Evolutionary conservation across 106 monocot species (phyloP), one percentile per base, ranked within the genome.

Genomic region (Allium fistulosum): DNA sequence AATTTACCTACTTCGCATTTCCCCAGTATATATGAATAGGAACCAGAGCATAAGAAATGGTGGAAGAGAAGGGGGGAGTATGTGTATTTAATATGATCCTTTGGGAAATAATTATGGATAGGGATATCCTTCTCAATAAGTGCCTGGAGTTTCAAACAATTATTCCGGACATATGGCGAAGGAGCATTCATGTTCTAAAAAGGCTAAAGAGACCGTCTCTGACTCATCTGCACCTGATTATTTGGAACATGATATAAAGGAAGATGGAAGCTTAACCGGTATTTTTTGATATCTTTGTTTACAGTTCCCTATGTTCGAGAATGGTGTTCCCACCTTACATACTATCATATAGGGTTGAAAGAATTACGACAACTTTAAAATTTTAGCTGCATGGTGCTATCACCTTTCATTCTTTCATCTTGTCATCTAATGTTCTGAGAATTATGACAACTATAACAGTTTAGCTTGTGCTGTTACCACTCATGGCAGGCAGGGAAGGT

Each of bases 41-140:
- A 69, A 16, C 58, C 62, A 51, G 46, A 22, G 69, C 17, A 16
- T 16, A 62, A 45, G 5, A 58, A 55, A 45, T 71, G 55, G 53
- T 79, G 53, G 71, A 46, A 48, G 70, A 82, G 70, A 70, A 48
- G n/a, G n/a, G 26, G 73, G 78, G 2, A 45, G 60, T 49, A 52
- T 68, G 67, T 46, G 72, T 57, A 75, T 79, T 75, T 80, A 76
- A 62, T 62, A 69, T 73, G 80, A 76, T 59, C 74, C 55, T 75
- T 49, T 70, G 16, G 74, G 28, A 28, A 28, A 78, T 63, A 68
- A 78, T 59, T 58, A 57, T 69, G n/a, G n/a, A n/a, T n/a, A n/a
- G n/a, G 80, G 74, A 64, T 79, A 81, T 76, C 58, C 71, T 73
- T 76, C 63, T 63, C 80, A 86, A 63, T 65, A 80, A 58, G 71